Evolutionary conservation across 306 rosid genomes (phyloP), one percentile per base, ranked within the genome.

Genomic region (Begonia fuchsioides): DNA sequence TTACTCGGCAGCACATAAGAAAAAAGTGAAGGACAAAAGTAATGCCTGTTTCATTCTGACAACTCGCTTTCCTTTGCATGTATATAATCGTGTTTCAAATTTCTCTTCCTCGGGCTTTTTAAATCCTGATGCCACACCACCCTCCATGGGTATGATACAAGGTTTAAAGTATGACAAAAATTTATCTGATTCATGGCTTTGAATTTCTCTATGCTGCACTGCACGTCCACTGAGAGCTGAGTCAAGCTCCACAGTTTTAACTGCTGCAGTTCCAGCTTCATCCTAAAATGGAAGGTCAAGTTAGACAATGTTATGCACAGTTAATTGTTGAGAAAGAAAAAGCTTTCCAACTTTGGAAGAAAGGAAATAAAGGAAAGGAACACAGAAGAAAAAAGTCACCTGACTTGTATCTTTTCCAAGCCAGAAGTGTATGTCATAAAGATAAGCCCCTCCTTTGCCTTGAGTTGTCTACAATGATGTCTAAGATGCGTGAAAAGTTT

Each of bases 151-250:
- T 71, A 92, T 77, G 38, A 92, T 79, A 76, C 98, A 92, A 39
- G 98, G 98, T 75, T 82, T 92, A 68, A 92, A 92, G 69, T 79
- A 92, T 60, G 98, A 82, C 75, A 92, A 79, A 71, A 85, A 92
- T 64, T 92, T 92, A 82, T 92, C 96, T 47, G 98, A 81, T 64
- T 92, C 98, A 64, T 85, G 73, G 66, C 98, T 94, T 68, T 92
- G 98, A 59, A 85, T 58, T 78, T 92, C 98, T 63, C 98, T 82
- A 66, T 79, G 67, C 64, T 92, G 98, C 65, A 92, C 98, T 15
- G 98, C 96, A 50, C 98, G 98, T 26, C 98, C 98, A 17, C 98
- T 94, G 32, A 92, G 86, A 70, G 74, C 66, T 47, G 83, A 70
- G 68, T 92, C 98, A 44, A 92, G 90, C 74, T 92, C 98, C 63